These are phyloP conservation scores for Lantana camara DNA, from an alignment of 257 asterid genomes.

Conservation along the genomic window DNA sequence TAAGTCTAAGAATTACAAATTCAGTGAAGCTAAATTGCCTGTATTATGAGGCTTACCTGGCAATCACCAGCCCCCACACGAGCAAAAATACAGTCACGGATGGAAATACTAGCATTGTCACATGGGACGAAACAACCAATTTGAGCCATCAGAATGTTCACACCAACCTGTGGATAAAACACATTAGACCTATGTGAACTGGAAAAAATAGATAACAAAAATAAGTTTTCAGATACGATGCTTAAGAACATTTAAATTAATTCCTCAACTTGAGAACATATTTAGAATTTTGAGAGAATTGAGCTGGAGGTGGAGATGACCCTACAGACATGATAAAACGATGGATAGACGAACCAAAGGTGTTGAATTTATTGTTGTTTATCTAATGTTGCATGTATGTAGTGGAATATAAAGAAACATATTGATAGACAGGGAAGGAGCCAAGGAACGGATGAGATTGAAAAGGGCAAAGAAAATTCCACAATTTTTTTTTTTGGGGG, in stretches of 20 bases:
- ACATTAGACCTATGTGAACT: slow-evolving; percentile 19
- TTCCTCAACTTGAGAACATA: neutral
- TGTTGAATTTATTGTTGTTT: neutral
- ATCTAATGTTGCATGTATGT: neutral
- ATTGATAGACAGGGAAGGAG: slow-evolving; percentile 13
- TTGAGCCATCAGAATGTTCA: slow-evolving; percentile 95
- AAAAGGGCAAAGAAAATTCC: too few species aligned
- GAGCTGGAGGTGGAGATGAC: slow-evolving; percentile 10
- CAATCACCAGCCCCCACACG: slow-evolving; percentile 99
- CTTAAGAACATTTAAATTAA: slow-evolving; percentile 1
- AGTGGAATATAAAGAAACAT: slow-evolving; percentile 3
- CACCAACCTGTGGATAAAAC: slow-evolving; percentile 73
- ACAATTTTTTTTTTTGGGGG: too few species aligned
- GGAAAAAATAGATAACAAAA: neutral
- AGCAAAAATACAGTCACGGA: slow-evolving; percentile 97
- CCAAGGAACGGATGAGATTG: too few species aligned
- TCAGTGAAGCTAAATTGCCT: slow-evolving; percentile 17
- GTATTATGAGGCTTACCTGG: slow-evolving; percentile 57
- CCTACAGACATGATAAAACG: neutral
- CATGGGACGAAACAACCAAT: slow-evolving; percentile 93
- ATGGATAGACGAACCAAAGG: neutral
- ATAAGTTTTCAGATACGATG: neutral
- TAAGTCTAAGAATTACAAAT: slow-evolving; percentile 7
- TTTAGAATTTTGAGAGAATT: slow-evolving; percentile 14
- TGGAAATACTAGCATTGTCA: slow-evolving; percentile 77